Percentiles rank a stretch among this genome's conserved stretches.
Evolutionary conservation across 192 early-diverging fungal genomes (phyloP).

Genomic region (Mortierella claussenii): DNA sequence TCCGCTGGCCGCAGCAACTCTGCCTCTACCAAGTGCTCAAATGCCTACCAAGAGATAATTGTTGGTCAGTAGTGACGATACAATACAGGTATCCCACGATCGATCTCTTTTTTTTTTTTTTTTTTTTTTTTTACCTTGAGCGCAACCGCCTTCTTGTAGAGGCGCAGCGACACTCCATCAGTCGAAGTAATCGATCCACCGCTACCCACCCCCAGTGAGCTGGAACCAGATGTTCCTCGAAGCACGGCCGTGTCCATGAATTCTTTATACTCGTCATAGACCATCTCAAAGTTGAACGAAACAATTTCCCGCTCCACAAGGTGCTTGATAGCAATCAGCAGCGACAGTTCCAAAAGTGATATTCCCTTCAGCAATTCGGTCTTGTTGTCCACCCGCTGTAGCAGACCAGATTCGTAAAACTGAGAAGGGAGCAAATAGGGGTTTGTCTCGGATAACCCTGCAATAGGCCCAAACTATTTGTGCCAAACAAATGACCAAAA

Average conservation of each 20-base stretch:
- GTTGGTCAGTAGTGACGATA: not conserved
- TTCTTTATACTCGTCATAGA: slow-evolving; percentile 90
- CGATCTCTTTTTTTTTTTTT: not conserved
- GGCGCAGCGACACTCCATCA: slow-evolving; percentile 68
- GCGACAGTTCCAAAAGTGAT: slow-evolving; percentile 81
- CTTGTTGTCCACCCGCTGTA: slow-evolving; percentile 62
- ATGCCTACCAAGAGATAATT: slow-evolving; percentile 62
- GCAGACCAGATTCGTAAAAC: slow-evolving; percentile 53
- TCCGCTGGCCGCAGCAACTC: slow-evolving; percentile 75
- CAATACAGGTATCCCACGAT: not conserved
- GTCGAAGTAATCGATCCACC: slow-evolving; percentile 21
- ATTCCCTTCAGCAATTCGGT: slow-evolving; percentile 70
- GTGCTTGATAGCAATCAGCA: slow-evolving; percentile 84
- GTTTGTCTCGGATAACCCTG: slow-evolving; percentile 24
- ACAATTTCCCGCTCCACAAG: slow-evolving; percentile 70
- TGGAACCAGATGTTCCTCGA: slow-evolving; percentile 49
- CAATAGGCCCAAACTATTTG: slow-evolving; percentile 59
- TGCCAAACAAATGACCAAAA: not conserved
- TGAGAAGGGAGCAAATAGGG: slow-evolving; percentile 53
- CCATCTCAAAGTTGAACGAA: slow-evolving; percentile 94
- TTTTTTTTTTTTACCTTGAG: slow-evolving; percentile 70
- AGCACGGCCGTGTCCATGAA: slow-evolving; percentile 73
- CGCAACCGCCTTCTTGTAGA: slow-evolving; percentile 82
- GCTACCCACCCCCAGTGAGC: slow-evolving; percentile 34
- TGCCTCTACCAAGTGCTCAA: slow-evolving; percentile 78